A percentile compares a stretch with the other conserved stretches of the same genome.
Conservation (phyloP, 306 rosid species). For the Crotalaria pallida region DNA sequence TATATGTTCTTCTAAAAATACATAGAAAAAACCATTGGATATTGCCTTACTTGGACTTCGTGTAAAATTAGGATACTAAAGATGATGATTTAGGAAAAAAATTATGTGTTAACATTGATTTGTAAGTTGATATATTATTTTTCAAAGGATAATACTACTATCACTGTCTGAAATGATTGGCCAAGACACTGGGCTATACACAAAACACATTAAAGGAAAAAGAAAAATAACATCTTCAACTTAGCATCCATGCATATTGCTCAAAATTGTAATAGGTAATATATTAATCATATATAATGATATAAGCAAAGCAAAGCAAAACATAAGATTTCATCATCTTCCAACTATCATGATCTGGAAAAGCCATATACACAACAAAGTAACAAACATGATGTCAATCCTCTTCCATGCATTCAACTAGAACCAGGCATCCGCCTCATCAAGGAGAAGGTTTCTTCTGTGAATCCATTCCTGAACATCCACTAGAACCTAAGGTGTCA, state of each 20-base stretch:
- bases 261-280: slow-evolving; percentile 29
- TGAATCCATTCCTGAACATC: slow-evolving; percentile 33
- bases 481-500: slow-evolving; percentile 34
- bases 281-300: slow-evolving; percentile 21
- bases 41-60: too few relatives aligned
- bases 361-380: slow-evolving; percentile 44
- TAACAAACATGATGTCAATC: neutral
- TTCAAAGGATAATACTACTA: too few relatives aligned
- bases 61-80: too few relatives aligned
- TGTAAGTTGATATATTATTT: too few relatives aligned
- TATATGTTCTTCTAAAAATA: too few relatives aligned
- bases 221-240: neutral
- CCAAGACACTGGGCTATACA: slow-evolving; percentile 15
- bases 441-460: slow-evolving; percentile 58
- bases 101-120: too few relatives aligned
- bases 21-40: too few relatives aligned
- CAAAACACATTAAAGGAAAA: neutral
- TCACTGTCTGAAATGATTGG: neutral
- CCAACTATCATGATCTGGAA: neutral
- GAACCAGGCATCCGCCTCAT: neutral
- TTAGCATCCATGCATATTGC: slow-evolving; percentile 13
- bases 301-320: neutral
- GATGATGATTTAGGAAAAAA: too few relatives aligned
- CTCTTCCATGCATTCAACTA: slow-evolving; percentile 4
- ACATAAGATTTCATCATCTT: slow-evolving; percentile 4